Evolutionary conservation across 306 rosid genomes (phyloP).

Genomic region (Glycine soja): DNA sequence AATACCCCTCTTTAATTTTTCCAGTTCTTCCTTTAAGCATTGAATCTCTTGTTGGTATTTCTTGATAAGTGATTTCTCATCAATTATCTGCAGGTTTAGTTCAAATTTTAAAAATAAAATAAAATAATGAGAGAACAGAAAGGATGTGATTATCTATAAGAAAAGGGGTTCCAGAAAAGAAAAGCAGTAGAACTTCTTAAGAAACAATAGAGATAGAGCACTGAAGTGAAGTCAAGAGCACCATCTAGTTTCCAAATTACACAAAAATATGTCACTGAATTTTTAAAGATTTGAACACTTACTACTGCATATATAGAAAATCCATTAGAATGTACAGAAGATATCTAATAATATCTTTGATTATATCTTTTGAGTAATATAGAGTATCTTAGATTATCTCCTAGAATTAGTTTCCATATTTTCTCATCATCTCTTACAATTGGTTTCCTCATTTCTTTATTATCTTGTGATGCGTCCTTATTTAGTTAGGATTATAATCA

Average conservation of each 20-base stretch:
- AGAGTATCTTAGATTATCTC: neutral
- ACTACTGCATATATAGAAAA: slow-evolving; percentile 31
- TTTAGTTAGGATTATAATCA: neutral
- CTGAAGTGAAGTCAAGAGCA: slow-evolving; percentile 9
- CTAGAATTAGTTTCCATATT: neutral
- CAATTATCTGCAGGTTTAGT: slow-evolving; percentile 80
- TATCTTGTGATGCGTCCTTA: neutral
- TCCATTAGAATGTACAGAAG: neutral
- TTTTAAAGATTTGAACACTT: slow-evolving; percentile 13
- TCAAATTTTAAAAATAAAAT: neutral
- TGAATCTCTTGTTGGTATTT: slow-evolving; percentile 96
- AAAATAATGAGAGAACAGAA: neutral
- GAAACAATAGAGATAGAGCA: slow-evolving; percentile 25
- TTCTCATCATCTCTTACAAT: neutral
- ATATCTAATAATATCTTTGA: slow-evolving; percentile 12
- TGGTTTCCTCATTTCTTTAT: neutral
- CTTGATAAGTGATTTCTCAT: slow-evolving; percentile 98
- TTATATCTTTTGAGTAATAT: neutral
- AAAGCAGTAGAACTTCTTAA: slow-evolving; percentile 8
- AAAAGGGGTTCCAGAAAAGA: slow-evolving; percentile 17
- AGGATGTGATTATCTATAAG: slow-evolving; percentile 30
- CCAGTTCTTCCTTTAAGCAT: slow-evolving; percentile 88
- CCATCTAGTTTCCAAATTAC: slow-evolving; percentile 34
- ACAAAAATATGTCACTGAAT: slow-evolving; percentile 6
- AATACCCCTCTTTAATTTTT: slow-evolving; percentile 86